Evolutionary conservation across 2,329 filamentous ascomycete species (phyloP), one percentile per base, ranked within the genome.

Genomic region (Phaeomoniella chlamydospora): DNA sequence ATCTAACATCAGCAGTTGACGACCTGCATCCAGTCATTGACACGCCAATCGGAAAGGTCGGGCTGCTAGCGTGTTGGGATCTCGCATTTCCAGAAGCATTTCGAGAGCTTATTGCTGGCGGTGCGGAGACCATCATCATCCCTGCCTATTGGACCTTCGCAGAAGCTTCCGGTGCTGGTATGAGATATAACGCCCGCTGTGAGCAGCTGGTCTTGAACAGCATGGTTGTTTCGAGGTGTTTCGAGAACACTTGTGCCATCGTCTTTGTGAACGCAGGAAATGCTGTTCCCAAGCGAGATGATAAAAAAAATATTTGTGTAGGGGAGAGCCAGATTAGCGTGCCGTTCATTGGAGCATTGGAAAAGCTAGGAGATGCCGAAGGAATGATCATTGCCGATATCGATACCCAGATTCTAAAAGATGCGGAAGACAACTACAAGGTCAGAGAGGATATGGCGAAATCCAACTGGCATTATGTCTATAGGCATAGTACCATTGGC

Each of bases 331-430:
- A 72, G 41, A 65, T 74, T 3, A 62, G 64, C 2, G 55, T 74
- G 4, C 72, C 72, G 0, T 67, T 71, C 43, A 59, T 67, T 2
- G 72, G 72, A 0, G 45, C 72, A 2, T 54, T 73, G 0, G 46
- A 68, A 30, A 64, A 65, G n/a, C n/a, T 26, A n/a, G 69, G 70
- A 49, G 56, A 54, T 4, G 68, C 82, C 41, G 83, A 83, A 0
- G 85, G 92, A 49, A 65, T 70, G 29, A 74, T 76, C 37, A 61
- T 74, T 2, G 66, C 67, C 1, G 70, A 74, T 45, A 49, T 75
- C 33, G 69, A 75, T 46, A 57, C 73, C 61, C 56, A 58, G 33
- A 56, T 72, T 12, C 39, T 74, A 15, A 62, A 67, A 40, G 59
- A 70, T 39, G 70, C 68, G 2, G 69, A 74, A 51, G 57, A 57